Evolutionary conservation across 169 alveolate genomes (phyloP).

Genomic region (Eimeria maxima): DNA sequence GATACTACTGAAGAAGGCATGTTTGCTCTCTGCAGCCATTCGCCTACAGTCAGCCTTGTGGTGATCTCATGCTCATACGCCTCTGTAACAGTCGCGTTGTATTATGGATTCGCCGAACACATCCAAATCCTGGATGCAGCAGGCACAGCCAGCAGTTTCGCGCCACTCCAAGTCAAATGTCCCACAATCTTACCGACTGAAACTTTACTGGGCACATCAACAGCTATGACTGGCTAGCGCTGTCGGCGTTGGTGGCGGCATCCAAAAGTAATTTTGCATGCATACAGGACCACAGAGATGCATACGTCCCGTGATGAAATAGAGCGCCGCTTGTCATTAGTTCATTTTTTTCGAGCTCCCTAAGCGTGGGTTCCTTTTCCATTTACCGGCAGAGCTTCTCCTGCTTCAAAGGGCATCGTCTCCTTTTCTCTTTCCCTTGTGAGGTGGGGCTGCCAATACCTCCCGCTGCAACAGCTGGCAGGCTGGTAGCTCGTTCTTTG

Average conservation of each 20-base stretch:
- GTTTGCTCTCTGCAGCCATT: neutral
- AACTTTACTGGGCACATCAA: neutral
- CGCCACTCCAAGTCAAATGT: neutral
- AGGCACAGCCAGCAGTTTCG: neutral
- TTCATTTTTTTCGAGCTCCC: neutral
- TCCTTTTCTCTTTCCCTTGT: conserved; percentile 27
- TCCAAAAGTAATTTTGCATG: neutral
- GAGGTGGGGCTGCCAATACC: conserved; percentile 40
- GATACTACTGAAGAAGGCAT: neutral
- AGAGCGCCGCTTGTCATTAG: neutral
- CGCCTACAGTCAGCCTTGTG: neutral
- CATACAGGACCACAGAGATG: neutral
- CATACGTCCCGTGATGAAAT: neutral
- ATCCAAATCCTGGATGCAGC: neutral
- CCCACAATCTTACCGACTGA: neutral
- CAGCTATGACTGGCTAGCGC: neutral
- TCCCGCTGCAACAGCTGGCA: conserved; percentile 18
- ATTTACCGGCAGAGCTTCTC: neutral
- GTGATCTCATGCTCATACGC: neutral
- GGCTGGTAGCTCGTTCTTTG: neutral
- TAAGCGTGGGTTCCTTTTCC: neutral
- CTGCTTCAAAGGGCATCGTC: conserved; percentile 32
- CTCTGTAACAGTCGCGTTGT: neutral
- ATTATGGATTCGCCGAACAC: neutral
- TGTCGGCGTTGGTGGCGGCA: neutral